These are phyloP conservation scores for Fraxinus excelsior DNA, from an alignment of 257 asterid species.

Conservation along the genomic window DNA sequence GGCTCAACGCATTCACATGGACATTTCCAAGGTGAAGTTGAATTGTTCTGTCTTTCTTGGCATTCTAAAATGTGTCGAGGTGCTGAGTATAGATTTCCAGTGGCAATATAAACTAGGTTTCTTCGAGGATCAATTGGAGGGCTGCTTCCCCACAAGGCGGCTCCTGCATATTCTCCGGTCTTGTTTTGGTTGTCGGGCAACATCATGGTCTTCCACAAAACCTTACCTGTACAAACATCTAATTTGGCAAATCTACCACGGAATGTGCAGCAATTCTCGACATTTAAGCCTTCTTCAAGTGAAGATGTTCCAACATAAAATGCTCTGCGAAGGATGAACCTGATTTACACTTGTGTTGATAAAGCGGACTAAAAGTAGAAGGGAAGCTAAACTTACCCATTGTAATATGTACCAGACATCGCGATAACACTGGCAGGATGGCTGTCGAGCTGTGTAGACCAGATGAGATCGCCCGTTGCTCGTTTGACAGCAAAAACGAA, in stretches of 20 bases:
- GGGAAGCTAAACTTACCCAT: slow-evolving; percentile 30
- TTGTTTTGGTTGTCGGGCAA: slow-evolving; percentile 42
- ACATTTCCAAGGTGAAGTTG: slow-evolving; percentile 16
- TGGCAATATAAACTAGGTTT: slow-evolving; percentile 48
- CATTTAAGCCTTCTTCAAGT: slow-evolving; percentile 30
- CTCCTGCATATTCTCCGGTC: slow-evolving; percentile 45
- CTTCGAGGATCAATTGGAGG: slow-evolving; percentile 26
- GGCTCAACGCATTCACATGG: slow-evolving; percentile 47
- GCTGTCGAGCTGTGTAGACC: slow-evolving; percentile 47
- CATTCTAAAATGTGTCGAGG: slow-evolving; percentile 27
- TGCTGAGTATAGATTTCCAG: slow-evolving; percentile 54
- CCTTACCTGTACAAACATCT: slow-evolving; percentile 37
- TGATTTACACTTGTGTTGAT: not conserved
- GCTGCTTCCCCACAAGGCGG: not conserved
- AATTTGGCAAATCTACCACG: slow-evolving; percentile 55
- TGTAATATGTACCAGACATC: slow-evolving; percentile 60
- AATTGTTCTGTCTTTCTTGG: slow-evolving; percentile 34
- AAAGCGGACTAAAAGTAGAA: not conserved
- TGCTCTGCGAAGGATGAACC: slow-evolving; percentile 10
- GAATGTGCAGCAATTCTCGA: slow-evolving; percentile 48
- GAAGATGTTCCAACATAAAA: slow-evolving; percentile 56
- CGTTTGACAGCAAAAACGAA: not conserved
- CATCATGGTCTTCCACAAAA: slow-evolving; percentile 48
- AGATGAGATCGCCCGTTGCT: slow-evolving; percentile 41
- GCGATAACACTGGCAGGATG: slow-evolving; percentile 51